Evolutionary conservation across 345 rosid species (phyloP).

Genomic region (Acer campestre): DNA sequence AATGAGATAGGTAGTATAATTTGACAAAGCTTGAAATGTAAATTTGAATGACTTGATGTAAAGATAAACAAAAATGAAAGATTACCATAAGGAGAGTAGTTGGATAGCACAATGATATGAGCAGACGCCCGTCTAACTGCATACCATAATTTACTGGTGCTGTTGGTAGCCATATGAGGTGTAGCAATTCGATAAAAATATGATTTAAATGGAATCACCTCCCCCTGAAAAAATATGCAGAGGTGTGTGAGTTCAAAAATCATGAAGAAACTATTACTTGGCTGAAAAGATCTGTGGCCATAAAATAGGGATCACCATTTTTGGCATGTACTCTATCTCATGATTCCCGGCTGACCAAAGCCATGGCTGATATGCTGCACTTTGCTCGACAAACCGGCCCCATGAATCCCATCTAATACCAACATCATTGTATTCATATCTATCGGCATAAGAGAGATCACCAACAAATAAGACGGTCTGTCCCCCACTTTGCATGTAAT

Average conservation of each 20-base stretch:
- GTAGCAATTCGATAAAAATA: slow-evolving; percentile 52
- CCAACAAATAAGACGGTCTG: slow-evolving; percentile 43
- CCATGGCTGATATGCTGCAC: slow-evolving; percentile 57
- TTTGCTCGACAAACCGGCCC: slow-evolving; percentile 48
- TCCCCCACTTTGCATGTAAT: slow-evolving; percentile 41
- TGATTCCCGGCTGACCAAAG: slow-evolving; percentile 50
- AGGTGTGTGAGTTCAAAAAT: slow-evolving; percentile 4
- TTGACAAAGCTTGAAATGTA: background rate
- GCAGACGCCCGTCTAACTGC: slow-evolving; percentile 60
- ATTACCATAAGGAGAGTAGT: slow-evolving; percentile 66
- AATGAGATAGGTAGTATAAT: background rate
- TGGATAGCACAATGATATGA: slow-evolving; percentile 56
- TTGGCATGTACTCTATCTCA: slow-evolving; percentile 39
- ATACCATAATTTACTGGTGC: slow-evolving; percentile 56
- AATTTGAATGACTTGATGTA: background rate
- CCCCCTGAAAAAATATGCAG: slow-evolving; percentile 39
- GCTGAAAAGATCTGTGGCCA: background rate
- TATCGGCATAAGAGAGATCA: slow-evolving; percentile 56
- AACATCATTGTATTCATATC: slow-evolving; percentile 35
- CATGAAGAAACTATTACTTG: background rate
- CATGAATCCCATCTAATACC: slow-evolving; percentile 51
- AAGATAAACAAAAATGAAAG: background rate
- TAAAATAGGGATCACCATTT: slow-evolving; percentile 17
- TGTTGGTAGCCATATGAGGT: slow-evolving; percentile 47
- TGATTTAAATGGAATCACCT: slow-evolving; percentile 53